A percentile compares a stretch with the other conserved stretches of the same genome.
Evolutionary conservation across 116 monocot genomes (phyloP).

Genomic region (Posidonia oceanica): DNA sequence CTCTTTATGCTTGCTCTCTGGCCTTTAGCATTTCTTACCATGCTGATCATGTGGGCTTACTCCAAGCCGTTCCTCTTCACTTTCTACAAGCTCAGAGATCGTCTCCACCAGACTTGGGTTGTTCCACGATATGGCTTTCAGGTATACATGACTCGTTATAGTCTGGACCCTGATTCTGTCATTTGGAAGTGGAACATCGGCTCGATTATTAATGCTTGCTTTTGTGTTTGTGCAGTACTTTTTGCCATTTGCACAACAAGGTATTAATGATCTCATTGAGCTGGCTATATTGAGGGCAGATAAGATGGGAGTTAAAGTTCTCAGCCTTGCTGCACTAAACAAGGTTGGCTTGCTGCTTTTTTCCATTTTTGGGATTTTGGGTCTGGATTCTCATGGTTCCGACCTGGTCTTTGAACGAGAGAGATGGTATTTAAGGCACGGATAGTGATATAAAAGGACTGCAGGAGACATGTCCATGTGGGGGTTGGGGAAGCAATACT

Average conservation of each 20-base stretch:
- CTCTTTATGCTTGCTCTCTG: conserved; percentile 23
- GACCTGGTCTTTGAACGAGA: not conserved
- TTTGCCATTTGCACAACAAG: conserved; percentile 48
- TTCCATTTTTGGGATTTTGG: not conserved
- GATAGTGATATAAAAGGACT: not conserved
- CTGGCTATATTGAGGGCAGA: conserved; percentile 72
- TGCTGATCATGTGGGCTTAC: conserved; percentile 70
- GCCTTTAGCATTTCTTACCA: conserved; percentile 34
- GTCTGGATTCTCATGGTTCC: not conserved
- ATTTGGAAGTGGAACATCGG: not conserved
- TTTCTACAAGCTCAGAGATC: conserved; percentile 64
- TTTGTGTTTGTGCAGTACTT: conserved; percentile 32
- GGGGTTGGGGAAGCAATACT: too few relatives aligned
- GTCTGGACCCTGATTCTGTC: not conserved
- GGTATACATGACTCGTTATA: conserved; percentile 7
- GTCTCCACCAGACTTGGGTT: conserved; percentile 50
- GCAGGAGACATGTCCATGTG: too few relatives aligned
- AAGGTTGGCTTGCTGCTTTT: conserved; percentile 24
- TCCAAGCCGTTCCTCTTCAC: conserved; percentile 69
- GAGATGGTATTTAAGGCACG: not conserved
- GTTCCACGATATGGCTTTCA: conserved; percentile 67
- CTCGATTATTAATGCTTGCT: not conserved
- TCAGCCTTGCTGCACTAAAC: conserved; percentile 85
- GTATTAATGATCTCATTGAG: conserved; percentile 83
- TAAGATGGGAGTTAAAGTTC: conserved; percentile 78